A percentile compares a stretch with the other conserved stretches of the same genome.
Conservation (phyloP, 176 grass and related monocot genomes). For the Ensete glaucum region DNA sequence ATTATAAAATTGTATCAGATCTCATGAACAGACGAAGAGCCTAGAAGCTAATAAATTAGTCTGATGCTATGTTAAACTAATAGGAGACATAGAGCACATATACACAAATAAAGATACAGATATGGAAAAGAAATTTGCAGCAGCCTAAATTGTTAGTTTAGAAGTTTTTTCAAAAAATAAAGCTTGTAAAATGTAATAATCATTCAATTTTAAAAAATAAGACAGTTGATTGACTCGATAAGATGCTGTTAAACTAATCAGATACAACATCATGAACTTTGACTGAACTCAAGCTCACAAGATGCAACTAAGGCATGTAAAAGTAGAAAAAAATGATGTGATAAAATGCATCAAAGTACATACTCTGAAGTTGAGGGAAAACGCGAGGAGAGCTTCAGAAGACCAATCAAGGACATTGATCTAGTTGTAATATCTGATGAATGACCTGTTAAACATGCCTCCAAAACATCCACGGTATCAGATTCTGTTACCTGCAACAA, state of each 20-base stretch:
- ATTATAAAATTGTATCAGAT: too few relatives aligned
- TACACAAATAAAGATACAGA: neutral
- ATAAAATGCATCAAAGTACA: constrained; percentile 14
- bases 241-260: constrained; percentile 2
- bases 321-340: neutral
- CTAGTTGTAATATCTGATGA: constrained; percentile 76
- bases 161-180: too few relatives aligned
- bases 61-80: too few relatives aligned
- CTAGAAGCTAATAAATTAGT: too few relatives aligned
- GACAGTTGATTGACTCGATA: neutral
- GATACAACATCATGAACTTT: neutral
- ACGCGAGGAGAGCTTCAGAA: constrained; percentile 92
- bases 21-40: too few relatives aligned
- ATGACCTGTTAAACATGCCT: constrained; percentile 55
- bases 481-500: constrained; percentile 92
- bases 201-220: too few relatives aligned
- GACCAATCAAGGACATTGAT: constrained; percentile 89
- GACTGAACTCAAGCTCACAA: neutral
- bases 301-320: too few relatives aligned
- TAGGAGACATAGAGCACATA: neutral
- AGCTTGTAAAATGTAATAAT: too few relatives aligned
- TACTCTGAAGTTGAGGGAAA: constrained; percentile 86
- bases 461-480: constrained; percentile 88
- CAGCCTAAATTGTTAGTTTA: too few relatives aligned
- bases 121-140: too few relatives aligned